A percentile compares a stretch with the other conserved stretches of the same genome.
These are phyloP conservation scores for Russula foetens DNA, from an alignment of 768 basidiomycete genomes.

Conservation along the genomic window DNA sequence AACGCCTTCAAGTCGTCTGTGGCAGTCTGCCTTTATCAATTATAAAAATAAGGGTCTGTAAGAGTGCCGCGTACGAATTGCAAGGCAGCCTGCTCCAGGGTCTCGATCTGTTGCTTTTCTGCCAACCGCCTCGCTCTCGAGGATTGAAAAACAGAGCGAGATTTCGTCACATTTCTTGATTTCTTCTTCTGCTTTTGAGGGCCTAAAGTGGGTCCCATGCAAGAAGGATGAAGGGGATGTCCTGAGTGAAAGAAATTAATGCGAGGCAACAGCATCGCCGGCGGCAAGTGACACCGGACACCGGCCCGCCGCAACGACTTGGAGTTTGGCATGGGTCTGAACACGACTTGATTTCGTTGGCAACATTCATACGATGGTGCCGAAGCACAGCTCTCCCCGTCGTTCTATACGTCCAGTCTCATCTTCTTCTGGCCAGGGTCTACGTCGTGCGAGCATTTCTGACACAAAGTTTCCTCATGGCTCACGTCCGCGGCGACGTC, in stretches of 20 bases:
- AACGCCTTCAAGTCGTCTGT: slow-evolving; percentile 13
- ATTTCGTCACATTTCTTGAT: slow-evolving; percentile 3
- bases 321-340: neutral
- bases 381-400: neutral
- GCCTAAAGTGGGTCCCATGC: slow-evolving; percentile 13
- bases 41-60: neutral
- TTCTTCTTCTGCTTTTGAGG: slow-evolving; percentile 5
- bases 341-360: too few species aligned
- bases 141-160: neutral
- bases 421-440: slow-evolving; percentile 1
- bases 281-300: too few species aligned
- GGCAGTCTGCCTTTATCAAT: slow-evolving; percentile 8
- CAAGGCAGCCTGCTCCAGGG: slow-evolving; percentile 12
- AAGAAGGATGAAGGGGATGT: neutral
- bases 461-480: slow-evolving; percentile 5
- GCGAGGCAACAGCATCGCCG: too few species aligned
- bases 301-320: neutral
- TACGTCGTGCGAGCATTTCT: slow-evolving; percentile 5
- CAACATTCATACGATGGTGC: too few species aligned
- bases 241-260: neutral
- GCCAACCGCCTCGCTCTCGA: slow-evolving; percentile 15
- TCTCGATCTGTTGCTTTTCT: slow-evolving; percentile 17
- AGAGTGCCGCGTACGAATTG: slow-evolving; percentile 14
- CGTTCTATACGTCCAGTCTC: slow-evolving; percentile 1
- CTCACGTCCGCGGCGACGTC: slow-evolving; percentile 9